Conservation (phyloP, 75 land plant genomes). For the Isoetes taiwanensis region DNA sequence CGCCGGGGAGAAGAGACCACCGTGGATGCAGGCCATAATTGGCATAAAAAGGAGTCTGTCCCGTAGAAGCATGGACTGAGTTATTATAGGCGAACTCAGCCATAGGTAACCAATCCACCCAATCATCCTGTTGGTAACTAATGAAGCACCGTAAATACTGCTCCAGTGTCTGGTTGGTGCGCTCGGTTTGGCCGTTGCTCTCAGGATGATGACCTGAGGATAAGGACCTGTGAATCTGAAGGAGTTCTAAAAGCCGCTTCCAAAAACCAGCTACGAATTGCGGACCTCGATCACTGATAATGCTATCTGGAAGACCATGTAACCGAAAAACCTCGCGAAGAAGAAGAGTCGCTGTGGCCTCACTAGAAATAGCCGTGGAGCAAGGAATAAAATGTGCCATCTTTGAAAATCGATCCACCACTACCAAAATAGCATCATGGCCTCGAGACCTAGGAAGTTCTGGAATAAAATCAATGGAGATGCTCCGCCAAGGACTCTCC, state of each 20-base stretch:
- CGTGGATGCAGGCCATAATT: background rate
- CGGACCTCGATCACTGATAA: constrained; percentile 7
- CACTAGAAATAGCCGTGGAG: background rate
- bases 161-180: constrained; percentile 4
- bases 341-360: background rate
- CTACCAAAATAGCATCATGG: constrained; percentile 18
- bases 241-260: background rate
- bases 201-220: constrained; percentile 7
- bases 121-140: constrained; percentile 7
- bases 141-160: constrained; percentile 8
- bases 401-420: constrained; percentile 17
- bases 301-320: constrained; percentile 10
- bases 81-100: constrained; percentile 3
- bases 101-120: background rate
- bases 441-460: background rate
- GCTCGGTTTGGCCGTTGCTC: constrained; percentile 3
- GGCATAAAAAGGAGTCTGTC: constrained; percentile 1
- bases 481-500: background rate
- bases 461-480: constrained; percentile 1
- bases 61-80: background rate
- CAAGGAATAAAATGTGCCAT: constrained; percentile 5
- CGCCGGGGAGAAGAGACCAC: background rate
- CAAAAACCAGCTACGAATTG: background rate
- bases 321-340: background rate
- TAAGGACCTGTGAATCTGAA: background rate